Evolutionary conservation across 768 basidiomycete genomes (phyloP).

Genomic region (Kondoa malvinella): DNA sequence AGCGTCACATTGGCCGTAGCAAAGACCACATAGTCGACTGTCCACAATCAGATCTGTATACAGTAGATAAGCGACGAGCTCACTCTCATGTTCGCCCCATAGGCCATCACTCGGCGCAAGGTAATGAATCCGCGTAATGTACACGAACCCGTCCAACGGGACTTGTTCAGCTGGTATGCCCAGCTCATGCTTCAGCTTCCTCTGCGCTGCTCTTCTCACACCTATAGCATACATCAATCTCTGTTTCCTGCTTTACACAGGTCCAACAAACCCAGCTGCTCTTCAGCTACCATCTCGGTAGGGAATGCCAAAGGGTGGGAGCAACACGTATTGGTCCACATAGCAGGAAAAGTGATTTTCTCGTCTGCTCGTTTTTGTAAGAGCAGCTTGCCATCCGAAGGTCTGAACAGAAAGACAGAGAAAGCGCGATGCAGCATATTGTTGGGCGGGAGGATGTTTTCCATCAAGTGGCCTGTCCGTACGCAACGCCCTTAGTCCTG

Average conservation of each 20-base stretch:
- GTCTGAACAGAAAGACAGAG: slow-evolving; percentile 90
- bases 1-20: slow-evolving; percentile 72
- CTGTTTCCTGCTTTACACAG: not conserved
- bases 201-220: slow-evolving; percentile 72
- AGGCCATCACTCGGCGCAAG: slow-evolving; percentile 76
- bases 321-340: slow-evolving; percentile 97
- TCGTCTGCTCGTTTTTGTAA: slow-evolving; percentile 90
- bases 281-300: slow-evolving; percentile 64
- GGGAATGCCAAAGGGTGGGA: slow-evolving; percentile 16
- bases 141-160: slow-evolving; percentile 71
- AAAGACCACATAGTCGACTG: slow-evolving; percentile 98
- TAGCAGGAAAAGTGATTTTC: slow-evolving; percentile 97
- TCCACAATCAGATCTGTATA: not conserved
- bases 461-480: slow-evolving; percentile 76
- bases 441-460: slow-evolving; percentile 52
- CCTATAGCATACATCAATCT: slow-evolving; percentile 36
- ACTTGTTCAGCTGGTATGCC: slow-evolving; percentile 70
- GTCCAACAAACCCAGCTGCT: slow-evolving; percentile 39
- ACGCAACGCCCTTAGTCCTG: not conserved
- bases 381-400: slow-evolving; percentile 77
- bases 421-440: slow-evolving; percentile 94
- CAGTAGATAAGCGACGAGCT: slow-evolving; percentile 16
- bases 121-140: slow-evolving; percentile 91
- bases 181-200: slow-evolving; percentile 91
- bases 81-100: slow-evolving; percentile 99